These are phyloP conservation scores for Chytriomyces confervae DNA, from an alignment of 192 early-diverging fungal species.

Conservation along the genomic window DNA sequence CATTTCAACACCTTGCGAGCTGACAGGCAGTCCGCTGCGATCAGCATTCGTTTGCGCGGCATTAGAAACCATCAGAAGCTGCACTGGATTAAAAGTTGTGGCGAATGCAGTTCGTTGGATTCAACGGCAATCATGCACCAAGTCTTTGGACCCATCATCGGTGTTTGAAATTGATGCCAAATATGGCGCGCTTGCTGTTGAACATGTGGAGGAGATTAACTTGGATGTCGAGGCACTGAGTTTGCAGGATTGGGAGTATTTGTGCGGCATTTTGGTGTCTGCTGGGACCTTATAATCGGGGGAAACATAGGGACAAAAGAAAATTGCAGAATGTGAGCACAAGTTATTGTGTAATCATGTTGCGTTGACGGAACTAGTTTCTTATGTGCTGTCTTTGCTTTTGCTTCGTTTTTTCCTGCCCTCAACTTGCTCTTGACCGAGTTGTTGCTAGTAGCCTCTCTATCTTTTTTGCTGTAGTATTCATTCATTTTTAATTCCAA, in stretches of 20 bases:
- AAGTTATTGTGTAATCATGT: too few species aligned
- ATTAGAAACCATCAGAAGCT: slow-evolving; percentile 2
- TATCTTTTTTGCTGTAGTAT: too few species aligned
- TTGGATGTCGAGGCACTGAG: slow-evolving; percentile 27
- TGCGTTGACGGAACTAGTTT: too few species aligned
- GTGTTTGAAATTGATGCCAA: background rate
- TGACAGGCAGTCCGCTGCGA: background rate
- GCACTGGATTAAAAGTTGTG: background rate
- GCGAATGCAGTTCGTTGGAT: slow-evolving; percentile 17
- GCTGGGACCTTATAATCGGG: background rate
- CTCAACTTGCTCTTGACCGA: too few species aligned
- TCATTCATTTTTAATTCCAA: too few species aligned
- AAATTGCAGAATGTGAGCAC: too few species aligned
- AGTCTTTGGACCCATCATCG: background rate
- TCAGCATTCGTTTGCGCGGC: slow-evolving; percentile 11
- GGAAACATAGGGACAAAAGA: too few species aligned
- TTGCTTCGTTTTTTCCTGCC: too few species aligned
- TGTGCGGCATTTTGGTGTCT: slow-evolving; percentile 30
- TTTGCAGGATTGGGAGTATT: slow-evolving; percentile 29
- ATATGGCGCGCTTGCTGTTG: background rate
- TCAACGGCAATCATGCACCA: background rate
- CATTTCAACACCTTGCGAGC: background rate
- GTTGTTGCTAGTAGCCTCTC: too few species aligned
- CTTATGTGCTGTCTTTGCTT: background rate
- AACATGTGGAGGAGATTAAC: slow-evolving; percentile 16